Evolutionary conservation across 2,329 filamentous ascomycete species (phyloP).

Genomic region (Lithohypha guttulata): DNA sequence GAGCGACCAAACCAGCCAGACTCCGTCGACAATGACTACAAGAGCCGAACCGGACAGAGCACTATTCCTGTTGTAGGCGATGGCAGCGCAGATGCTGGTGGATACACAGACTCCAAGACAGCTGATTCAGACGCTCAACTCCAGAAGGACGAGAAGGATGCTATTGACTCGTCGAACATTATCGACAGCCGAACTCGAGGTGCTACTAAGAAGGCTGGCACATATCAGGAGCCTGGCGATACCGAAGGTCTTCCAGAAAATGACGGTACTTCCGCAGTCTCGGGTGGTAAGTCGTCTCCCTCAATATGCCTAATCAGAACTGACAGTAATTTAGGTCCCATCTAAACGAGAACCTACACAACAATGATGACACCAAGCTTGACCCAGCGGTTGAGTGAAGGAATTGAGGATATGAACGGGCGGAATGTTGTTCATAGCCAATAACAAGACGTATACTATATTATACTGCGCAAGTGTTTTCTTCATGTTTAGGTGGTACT

Average conservation of each 20-base stretch:
- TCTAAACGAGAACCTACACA: too few relatives aligned
- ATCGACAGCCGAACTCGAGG: slow-evolving; percentile 38
- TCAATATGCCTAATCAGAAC: too few relatives aligned
- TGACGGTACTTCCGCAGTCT: neutral
- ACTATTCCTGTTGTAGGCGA: slow-evolving; percentile 39
- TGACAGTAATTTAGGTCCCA: too few relatives aligned
- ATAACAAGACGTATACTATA: too few relatives aligned
- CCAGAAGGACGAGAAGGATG: slow-evolving; percentile 38
- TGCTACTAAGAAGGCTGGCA: slow-evolving; percentile 34
- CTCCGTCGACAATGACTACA: slow-evolving; percentile 35
- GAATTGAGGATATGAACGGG: too few relatives aligned
- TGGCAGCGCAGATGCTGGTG: slow-evolving; percentile 32
- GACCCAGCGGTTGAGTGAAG: too few relatives aligned
- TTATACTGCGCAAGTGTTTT: too few relatives aligned
- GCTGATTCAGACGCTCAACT: slow-evolving; percentile 40
- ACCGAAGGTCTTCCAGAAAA: slow-evolving; percentile 32
- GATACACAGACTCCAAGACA: slow-evolving; percentile 30
- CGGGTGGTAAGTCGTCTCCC: too few relatives aligned
- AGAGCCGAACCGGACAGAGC: slow-evolving; percentile 36
- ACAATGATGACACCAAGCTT: too few relatives aligned
- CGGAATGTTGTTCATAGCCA: too few relatives aligned
- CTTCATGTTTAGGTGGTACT: too few relatives aligned
- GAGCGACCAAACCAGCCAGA: slow-evolving; percentile 4
- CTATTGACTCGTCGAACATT: slow-evolving; percentile 40
- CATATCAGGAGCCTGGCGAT: slow-evolving; percentile 42